Conservation (phyloP, 2,329 filamentous ascomycete genomes). For the Fusarium anthophilum region DNA sequence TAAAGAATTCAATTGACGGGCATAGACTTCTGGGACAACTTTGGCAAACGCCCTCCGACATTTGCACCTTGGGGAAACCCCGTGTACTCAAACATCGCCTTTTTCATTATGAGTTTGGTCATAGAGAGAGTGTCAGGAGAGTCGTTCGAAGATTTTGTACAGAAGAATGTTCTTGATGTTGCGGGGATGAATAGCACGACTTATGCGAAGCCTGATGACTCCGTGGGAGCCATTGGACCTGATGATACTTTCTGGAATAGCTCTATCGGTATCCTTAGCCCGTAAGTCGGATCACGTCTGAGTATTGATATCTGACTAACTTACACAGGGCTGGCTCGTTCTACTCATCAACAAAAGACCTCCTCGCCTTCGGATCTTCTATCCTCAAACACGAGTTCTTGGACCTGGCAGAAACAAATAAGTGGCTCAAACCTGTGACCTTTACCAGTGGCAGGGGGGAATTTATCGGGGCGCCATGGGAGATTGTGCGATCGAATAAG, state of each 20-base stretch:
- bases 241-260: constrained; percentile 4
- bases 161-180: constrained; percentile 6
- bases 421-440: constrained; percentile 4
- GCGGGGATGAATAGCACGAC: constrained; percentile 14
- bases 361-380: constrained; percentile 3
- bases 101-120: not conserved
- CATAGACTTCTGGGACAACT: constrained; percentile 11
- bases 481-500: constrained; percentile 15
- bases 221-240: not conserved
- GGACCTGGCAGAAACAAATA: not conserved
- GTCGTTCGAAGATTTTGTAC: not conserved
- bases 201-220: constrained; percentile 9
- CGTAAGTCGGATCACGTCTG: not conserved
- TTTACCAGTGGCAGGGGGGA: not conserved
- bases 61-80: not conserved
- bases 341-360: constrained; percentile 12
- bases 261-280: not conserved
- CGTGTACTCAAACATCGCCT: constrained; percentile 5
- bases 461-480: constrained; percentile 3
- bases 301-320: not conserved
- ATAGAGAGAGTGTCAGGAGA: constrained; percentile 6
- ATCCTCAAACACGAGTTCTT: constrained; percentile 5
- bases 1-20: no score
- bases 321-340: constrained; percentile 1
- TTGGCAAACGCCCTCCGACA: constrained; percentile 3